A percentile compares a stretch with the other conserved stretches of the same genome.
These are phyloP conservation scores for Daedalea quercina DNA, from an alignment of 768 basidiomycete genomes.

Conservation along the genomic window DNA sequence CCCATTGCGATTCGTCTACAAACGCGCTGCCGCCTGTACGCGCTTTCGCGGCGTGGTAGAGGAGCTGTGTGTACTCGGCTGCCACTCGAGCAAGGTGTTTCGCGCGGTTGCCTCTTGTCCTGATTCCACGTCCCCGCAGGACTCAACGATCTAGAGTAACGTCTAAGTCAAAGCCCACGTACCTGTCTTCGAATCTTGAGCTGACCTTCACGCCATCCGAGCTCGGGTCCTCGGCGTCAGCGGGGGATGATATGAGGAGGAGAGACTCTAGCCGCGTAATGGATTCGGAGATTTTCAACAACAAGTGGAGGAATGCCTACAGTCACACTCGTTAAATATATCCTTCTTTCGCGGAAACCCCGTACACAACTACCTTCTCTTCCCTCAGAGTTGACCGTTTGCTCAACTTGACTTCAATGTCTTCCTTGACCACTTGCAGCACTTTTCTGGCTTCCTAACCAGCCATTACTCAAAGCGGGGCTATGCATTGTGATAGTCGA, in stretches of 20 bases:
- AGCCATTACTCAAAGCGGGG: neutral
- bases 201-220: constrained; percentile 29
- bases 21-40: constrained; percentile 69
- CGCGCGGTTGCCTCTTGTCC: constrained; percentile 56
- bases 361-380: constrained; percentile 60
- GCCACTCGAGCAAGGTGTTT: constrained; percentile 84
- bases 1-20: constrained; percentile 81
- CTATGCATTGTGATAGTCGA: constrained; percentile 8
- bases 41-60: constrained; percentile 87
- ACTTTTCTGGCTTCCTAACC: constrained; percentile 54
- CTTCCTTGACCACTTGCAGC: constrained; percentile 60
- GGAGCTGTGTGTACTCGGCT: constrained; percentile 84
- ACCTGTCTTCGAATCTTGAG: constrained; percentile 33
- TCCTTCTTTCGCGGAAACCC: neutral
- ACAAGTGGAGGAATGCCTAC: constrained; percentile 76
- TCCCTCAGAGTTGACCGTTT: constrained; percentile 74
- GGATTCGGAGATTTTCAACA: constrained; percentile 91
- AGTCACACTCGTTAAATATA: neutral
- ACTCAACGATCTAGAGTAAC: too few species aligned
- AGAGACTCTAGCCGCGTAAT: constrained; percentile 83
- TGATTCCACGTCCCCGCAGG: constrained; percentile 17
- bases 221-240: constrained; percentile 32
- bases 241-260: constrained; percentile 57
- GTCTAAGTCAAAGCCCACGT: constrained; percentile 26
- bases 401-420: constrained; percentile 72